Evolutionary conservation across 1,284 basidiomycete genomes (phyloP).

Genomic region (Xerocomus cyaneibrunnescens): DNA sequence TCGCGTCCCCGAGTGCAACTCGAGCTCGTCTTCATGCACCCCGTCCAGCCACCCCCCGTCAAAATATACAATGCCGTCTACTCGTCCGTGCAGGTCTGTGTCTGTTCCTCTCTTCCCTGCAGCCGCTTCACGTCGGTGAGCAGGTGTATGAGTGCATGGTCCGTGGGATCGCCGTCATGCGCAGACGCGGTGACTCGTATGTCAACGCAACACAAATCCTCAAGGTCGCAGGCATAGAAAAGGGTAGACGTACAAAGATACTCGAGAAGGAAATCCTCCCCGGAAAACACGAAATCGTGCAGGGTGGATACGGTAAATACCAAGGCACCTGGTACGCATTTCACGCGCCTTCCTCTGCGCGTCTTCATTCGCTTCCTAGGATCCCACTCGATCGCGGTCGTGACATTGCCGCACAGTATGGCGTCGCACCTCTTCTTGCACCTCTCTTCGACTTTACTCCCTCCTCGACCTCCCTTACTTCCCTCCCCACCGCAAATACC

Average conservation of each 20-base stretch:
- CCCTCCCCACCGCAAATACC: conserved; percentile 54
- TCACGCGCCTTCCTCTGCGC: conserved; percentile 2
- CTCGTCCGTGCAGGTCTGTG: conserved; percentile 74
- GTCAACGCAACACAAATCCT: conserved; percentile 99
- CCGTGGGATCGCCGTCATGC: conserved; percentile 98
- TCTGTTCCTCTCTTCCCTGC: conserved; percentile 4
- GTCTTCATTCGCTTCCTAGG: conserved; percentile 47
- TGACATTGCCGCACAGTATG: conserved; percentile 88
- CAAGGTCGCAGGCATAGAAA: conserved; percentile 98
- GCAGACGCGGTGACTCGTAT: conserved; percentile 89
- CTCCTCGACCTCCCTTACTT: conserved; percentile 60
- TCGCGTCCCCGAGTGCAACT: conserved; percentile 26
- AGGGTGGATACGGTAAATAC: conserved; percentile 99
- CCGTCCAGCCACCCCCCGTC: conserved; percentile 56
- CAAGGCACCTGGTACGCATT: conserved; percentile 91
- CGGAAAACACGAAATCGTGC: conserved; percentile 97
- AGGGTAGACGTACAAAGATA: conserved; percentile 95
- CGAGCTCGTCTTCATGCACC: conserved; percentile 23
- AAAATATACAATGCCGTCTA: conserved; percentile 90
- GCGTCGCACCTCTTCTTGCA: conserved; percentile 79
- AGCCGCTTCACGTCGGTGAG: conserved; percentile 26
- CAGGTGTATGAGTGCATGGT: conserved; percentile 97
- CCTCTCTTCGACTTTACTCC: conserved; percentile 93
- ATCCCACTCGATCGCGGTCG: conserved; percentile 90
- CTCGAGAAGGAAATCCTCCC: conserved; percentile 96